Evolutionary conservation across 1,284 basidiomycete genomes (phyloP), one percentile per base, ranked within the genome.

Genomic region (Volvariella surrecta): DNA sequence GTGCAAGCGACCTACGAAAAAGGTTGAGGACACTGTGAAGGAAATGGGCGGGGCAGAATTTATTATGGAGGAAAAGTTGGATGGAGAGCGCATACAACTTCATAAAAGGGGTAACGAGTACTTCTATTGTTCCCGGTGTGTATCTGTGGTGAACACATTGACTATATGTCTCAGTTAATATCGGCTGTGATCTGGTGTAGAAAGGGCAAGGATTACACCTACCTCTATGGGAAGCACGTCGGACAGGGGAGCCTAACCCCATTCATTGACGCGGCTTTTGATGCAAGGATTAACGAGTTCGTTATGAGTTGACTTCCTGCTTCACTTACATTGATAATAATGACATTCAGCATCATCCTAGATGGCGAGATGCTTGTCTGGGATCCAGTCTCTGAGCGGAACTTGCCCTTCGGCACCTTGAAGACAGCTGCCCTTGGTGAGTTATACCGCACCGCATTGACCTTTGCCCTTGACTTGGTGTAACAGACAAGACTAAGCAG

Each of bases 301-400:
- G 89, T 64, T 16, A 2, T 28, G 24, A 6, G 6, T 28, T 28
- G 24, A 11, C 24, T 30, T 15, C 9, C 41, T 30, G 11, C 44
- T 32, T 21, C 6, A 28, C 6, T 11, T n/a, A 37, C 32, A 28
- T 28, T 6, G 6, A 19, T 7, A 15, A 7, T 15, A 7, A 7
- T 35, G 8, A 6, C 40, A 1, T 34, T 3, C 48, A 95, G 93
- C 40, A 82, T 93, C 52, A 89, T 97, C 37, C 64, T 97, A 13
- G 93, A 97, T 52, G 93, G 94, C 0, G 94, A 98, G 60, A 96
- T 98, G 93, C 67, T 98, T 34, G 94, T 94, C 2, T 96, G 89
- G 87, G 93, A 97, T 58, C 93, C 93, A 0, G 69, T 85, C 1
- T 80, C 88, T 0, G 82, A 87, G 50, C 78, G 86, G 35, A 89